Base-by-base conservation (phyloP, 768 basidiomycete genomes). In the Crucibulum laeve region DNA sequence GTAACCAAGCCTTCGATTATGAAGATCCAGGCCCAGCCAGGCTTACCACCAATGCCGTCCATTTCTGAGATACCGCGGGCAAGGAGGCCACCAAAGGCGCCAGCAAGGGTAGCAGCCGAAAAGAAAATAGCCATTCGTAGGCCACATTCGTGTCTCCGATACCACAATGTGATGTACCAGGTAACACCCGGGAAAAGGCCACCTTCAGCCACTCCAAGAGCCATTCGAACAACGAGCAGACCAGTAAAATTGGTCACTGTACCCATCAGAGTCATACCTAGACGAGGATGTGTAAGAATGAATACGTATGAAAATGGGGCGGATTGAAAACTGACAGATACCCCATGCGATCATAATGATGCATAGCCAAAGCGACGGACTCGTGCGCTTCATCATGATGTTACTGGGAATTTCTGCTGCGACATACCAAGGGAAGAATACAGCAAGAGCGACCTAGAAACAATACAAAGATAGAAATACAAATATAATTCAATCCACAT, bases 1-100 rank as follows among this genome's bases (percentile, higher is more conserved):
- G 62, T 63, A 14, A 46, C 47, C n/a, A 63, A 4, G 32, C 62
- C 62, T 37, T 63, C 62, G 22, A 63, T 39, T 32, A 64, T 62
- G 47, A 64, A 64, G 26, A 64, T 64, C 60, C 62, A 62, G 4
- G 62, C 50, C 62, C 60, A 64, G n/a, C 62, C 62, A 3, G 60
- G 54, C 26, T 44, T 48, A 4, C 56, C 59, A 10, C 58, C 55
- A 7, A 57, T 39, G 14, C 57, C 55, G 5, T 53, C 46, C 56
- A 64, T 52, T 35, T 60, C 54, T 3, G 53, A 51, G 25, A 64
- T 64, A 13, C 46, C 60, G 34, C 54, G 53, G 24, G 62, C 62
- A 15, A 64, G 53, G 14, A 64, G 50, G 18, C 60, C 62, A 37
- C 58, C 58, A 25, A 62, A 64, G 15, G 62, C 62, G 13, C 62